phyloP scores from a whole-genome alignment of 2,329 filamentous ascomycete species.

The Cladophialophora carrionii region DNA sequence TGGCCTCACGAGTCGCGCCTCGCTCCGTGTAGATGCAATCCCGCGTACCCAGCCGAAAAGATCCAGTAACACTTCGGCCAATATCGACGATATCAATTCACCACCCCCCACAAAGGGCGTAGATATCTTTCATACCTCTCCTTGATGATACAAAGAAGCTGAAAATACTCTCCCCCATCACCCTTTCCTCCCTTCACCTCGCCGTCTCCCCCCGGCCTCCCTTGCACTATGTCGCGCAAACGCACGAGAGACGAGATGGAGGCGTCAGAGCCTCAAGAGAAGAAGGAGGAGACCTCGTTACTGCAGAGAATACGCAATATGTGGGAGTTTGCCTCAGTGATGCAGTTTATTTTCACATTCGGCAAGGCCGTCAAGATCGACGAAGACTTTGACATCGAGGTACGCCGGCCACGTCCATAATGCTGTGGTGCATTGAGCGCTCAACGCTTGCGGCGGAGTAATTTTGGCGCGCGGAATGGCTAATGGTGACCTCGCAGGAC shows the following conservation, averaged over 20 bases:
- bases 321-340: constrained; percentile 94
- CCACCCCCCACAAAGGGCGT: constrained; percentile 11
- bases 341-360: constrained; percentile 92
- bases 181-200: neutral
- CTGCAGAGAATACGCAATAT: constrained; percentile 77
- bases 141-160: constrained; percentile 2
- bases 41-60: constrained; percentile 7
- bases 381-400: constrained; percentile 86
- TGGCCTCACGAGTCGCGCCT: constrained; percentile 4
- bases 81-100: constrained; percentile 11
- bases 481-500: constrained; percentile 61
- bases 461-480: constrained; percentile 30
- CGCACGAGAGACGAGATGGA: constrained; percentile 61
- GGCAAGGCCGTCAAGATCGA: constrained; percentile 87
- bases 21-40: neutral
- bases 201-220: constrained; percentile 14
- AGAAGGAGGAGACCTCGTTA: constrained; percentile 48
- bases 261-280: constrained; percentile 51
- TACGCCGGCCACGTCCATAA: constrained; percentile 50
- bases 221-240: constrained; percentile 52
- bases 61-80: neutral
- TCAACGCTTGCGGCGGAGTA: constrained; percentile 26
- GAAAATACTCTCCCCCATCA: neutral
- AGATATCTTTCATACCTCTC: neutral
- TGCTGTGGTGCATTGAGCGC: neutral